Conservation (phyloP, 331 rosid species). For the Telfairia occidentalis region DNA sequence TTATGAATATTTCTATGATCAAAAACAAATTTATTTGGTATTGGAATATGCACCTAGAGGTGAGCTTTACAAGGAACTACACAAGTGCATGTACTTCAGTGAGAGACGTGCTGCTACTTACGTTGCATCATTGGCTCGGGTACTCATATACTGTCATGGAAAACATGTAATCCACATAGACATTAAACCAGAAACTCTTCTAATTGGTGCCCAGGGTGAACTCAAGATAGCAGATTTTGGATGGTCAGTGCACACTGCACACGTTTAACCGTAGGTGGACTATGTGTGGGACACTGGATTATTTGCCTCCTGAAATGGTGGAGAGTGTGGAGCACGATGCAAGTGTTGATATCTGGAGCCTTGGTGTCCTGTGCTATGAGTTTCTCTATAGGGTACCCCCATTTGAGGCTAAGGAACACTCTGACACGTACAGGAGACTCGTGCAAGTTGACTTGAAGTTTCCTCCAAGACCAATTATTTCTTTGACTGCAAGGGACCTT, state of each 20-base stretch:
- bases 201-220: slow-evolving; percentile 94
- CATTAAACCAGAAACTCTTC: slow-evolving; percentile 93
- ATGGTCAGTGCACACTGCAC: slow-evolving; percentile 99
- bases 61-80: slow-evolving; percentile 94
- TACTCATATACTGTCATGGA: slow-evolving; percentile 98
- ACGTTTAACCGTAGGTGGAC: slow-evolving; percentile 94
- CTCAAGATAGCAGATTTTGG: slow-evolving; percentile 97
- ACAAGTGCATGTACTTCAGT: slow-evolving; percentile 86
- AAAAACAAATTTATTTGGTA: slow-evolving; percentile 86
- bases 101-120: slow-evolving; percentile 99
- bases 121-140: slow-evolving; percentile 87
- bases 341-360: slow-evolving; percentile 95
- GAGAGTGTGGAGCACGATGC: slow-evolving; percentile 88
- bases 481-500: slow-evolving; percentile 89
- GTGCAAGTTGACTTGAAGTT: slow-evolving; percentile 92
- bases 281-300: slow-evolving; percentile 97
- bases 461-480: slow-evolving; percentile 86
- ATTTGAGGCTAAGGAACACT: slow-evolving; percentile 88
- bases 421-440: slow-evolving; percentile 91
- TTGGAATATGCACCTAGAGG: slow-evolving; percentile 97
- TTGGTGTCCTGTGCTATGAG: slow-evolving; percentile 87
- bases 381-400: slow-evolving; percentile 98
- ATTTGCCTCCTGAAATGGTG: slow-evolving; percentile 96
- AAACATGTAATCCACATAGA: slow-evolving; percentile 97
- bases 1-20: slow-evolving; percentile 91